Conservation (phyloP, 306 rosid genomes). For the Aeschynomene evenia region DNA sequence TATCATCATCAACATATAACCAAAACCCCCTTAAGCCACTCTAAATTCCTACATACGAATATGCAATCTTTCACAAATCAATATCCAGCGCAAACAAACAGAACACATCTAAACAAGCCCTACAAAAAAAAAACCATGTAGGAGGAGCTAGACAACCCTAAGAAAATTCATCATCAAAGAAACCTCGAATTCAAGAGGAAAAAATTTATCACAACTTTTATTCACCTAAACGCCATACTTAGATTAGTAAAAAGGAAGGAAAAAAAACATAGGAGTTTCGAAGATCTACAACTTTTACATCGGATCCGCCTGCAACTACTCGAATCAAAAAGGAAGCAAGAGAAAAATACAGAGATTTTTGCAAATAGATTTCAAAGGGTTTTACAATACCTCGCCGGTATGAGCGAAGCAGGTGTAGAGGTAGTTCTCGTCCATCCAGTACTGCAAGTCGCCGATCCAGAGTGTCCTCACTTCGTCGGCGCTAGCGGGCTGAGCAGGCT, state of each 20-base stretch:
- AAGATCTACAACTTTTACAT: not conserved
- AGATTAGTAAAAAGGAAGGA: not conserved
- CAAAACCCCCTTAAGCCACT: not conserved
- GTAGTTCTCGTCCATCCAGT: slow-evolving; percentile 94
- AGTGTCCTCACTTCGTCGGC: slow-evolving; percentile 88
- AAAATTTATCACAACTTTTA: not conserved
- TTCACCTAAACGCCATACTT: not conserved
- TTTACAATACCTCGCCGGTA: slow-evolving; percentile 69
- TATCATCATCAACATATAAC: not conserved
- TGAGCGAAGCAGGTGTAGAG: slow-evolving; percentile 59
- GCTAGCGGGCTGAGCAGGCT: slow-evolving; percentile 43
- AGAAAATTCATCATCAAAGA: not conserved
- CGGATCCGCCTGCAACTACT: too few species aligned
- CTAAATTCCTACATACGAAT: not conserved
- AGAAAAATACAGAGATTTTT: too few species aligned
- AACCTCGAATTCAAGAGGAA: not conserved
- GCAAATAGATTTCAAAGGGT: not conserved
- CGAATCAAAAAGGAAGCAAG: too few species aligned
- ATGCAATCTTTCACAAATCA: not conserved
- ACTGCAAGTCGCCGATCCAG: slow-evolving; percentile 96
- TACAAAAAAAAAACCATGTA: not conserved
- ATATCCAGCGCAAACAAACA: not conserved
- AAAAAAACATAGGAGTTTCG: too few species aligned
- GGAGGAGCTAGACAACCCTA: not conserved
- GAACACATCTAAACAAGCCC: not conserved